phyloP scores from a whole-genome alignment of 495 filamentous ascomycete genomes.

The Neurospora tetrasperma region DNA sequence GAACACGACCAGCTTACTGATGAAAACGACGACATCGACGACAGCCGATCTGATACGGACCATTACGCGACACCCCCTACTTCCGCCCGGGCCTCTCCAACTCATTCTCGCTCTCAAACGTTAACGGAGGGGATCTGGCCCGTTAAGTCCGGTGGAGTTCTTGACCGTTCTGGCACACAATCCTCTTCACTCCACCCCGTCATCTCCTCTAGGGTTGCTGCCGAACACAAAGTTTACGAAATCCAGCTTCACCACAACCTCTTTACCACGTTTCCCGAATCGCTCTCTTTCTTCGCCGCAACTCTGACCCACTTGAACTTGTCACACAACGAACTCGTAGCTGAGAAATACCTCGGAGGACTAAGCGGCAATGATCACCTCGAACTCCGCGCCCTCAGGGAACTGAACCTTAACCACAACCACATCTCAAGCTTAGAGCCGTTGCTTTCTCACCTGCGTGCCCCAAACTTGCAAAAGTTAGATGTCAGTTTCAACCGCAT shows the following conservation, averaged over 20 bases:
- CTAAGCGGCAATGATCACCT: slow-evolving; percentile 38
- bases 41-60: slow-evolving; percentile 57
- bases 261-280: slow-evolving; percentile 57
- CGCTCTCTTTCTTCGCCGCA: slow-evolving; percentile 53
- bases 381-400: slow-evolving; percentile 60
- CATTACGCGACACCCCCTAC: slow-evolving; percentile 49
- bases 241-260: slow-evolving; percentile 69
- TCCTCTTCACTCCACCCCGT: slow-evolving; percentile 44
- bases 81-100: slow-evolving; percentile 36
- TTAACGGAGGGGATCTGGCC: slow-evolving; percentile 42
- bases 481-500: slow-evolving; percentile 76
- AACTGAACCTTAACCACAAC: slow-evolving; percentile 62
- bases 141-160: slow-evolving; percentile 56
- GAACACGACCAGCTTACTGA: slow-evolving; percentile 2
- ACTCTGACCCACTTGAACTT: slow-evolving; percentile 68
- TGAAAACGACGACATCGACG: slow-evolving; percentile 26
- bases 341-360: slow-evolving; percentile 42
- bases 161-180: slow-evolving; percentile 62
- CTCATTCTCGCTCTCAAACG: slow-evolving; percentile 31
- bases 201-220: slow-evolving; percentile 38
- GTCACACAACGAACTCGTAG: slow-evolving; percentile 63
- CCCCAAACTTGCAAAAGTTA: slow-evolving; percentile 61
- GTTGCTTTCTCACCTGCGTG: slow-evolving; percentile 51
- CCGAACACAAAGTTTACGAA: slow-evolving; percentile 35
- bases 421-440: slow-evolving; percentile 54